A percentile compares a stretch with the other conserved stretches of the same genome.
phyloP scores from a whole-genome alignment of 768 basidiomycete genomes.

The Auricularia sp. region DNA sequence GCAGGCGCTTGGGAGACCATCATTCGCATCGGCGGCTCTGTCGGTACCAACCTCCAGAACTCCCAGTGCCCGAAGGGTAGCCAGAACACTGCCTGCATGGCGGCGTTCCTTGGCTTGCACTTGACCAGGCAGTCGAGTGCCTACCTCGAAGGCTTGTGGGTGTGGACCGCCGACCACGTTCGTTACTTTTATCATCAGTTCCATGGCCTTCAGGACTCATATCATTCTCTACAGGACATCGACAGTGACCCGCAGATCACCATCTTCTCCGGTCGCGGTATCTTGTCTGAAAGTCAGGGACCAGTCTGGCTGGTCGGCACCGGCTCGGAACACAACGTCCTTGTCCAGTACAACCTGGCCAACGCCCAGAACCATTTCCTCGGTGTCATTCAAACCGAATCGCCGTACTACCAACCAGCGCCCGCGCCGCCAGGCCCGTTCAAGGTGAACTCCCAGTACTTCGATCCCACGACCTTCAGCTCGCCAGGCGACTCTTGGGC shows the following conservation, averaged over 20 bases:
- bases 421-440: conserved; percentile 8
- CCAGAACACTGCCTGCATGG: conserved; percentile 35
- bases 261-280: conserved; percentile 14
- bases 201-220: too few relatives aligned
- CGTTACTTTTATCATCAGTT: not conserved
- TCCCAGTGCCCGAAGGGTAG: conserved; percentile 27
- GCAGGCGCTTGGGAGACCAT: conserved; percentile 54
- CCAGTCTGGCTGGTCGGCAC: conserved; percentile 15
- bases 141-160: conserved; percentile 16
- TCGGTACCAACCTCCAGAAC: conserved; percentile 17
- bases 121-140: conserved; percentile 32
- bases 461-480: conserved; percentile 10
- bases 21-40: conserved; percentile 20
- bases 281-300: conserved; percentile 9
- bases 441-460: conserved; percentile 6
- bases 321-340: conserved; percentile 11
- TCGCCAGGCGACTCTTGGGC: conserved; percentile 6
- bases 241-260: conserved; percentile 13
- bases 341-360: conserved; percentile 14
- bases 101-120: conserved; percentile 61
- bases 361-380: conserved; percentile 12
- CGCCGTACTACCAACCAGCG: conserved; percentile 7
- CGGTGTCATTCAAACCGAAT: conserved; percentile 16
- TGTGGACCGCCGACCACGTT: conserved; percentile 14
- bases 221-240: conserved; percentile 4